These are phyloP conservation scores for Termitomyces sp. DNA, from an alignment of 768 basidiomycete species.

Conservation along the genomic window DNA sequence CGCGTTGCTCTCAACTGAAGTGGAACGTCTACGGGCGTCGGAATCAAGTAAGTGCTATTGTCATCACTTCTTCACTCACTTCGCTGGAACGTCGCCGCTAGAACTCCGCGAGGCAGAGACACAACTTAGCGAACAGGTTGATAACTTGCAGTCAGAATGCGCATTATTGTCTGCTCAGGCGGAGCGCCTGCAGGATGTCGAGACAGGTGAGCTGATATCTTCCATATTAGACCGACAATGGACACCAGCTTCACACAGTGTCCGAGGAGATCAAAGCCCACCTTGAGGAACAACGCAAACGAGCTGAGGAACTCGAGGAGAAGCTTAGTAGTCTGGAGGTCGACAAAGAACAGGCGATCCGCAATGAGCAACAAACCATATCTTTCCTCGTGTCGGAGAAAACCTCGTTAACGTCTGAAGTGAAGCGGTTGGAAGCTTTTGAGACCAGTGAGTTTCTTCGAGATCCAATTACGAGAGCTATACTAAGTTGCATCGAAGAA, in stretches of 20 bases:
- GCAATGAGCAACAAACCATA: slow-evolving; percentile 70
- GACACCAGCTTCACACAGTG: slow-evolving; percentile 17
- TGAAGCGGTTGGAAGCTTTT: slow-evolving; percentile 53
- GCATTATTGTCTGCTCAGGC: slow-evolving; percentile 21
- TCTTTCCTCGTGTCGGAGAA: slow-evolving; percentile 74
- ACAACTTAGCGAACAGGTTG: slow-evolving; percentile 8
- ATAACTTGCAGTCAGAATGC: slow-evolving; percentile 22
- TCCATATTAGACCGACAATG: background rate
- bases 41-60: background rate
- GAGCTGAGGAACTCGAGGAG: slow-evolving; percentile 23
- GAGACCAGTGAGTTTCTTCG: slow-evolving; percentile 48
- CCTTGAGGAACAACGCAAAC: slow-evolving; percentile 28
- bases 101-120: background rate
- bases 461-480: background rate
- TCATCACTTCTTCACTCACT: background rate
- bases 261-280: slow-evolving; percentile 25
- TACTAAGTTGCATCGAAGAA: slow-evolving; percentile 26
- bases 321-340: slow-evolving; percentile 23
- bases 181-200: slow-evolving; percentile 24
- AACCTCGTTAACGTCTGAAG: slow-evolving; percentile 48
- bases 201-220: slow-evolving; percentile 21
- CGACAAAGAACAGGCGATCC: slow-evolving; percentile 29
- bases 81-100: background rate
- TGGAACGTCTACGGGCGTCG: slow-evolving; percentile 18
- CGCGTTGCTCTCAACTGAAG: slow-evolving; percentile 19